Evolutionary conservation across 2,329 filamentous ascomycete species (phyloP).

Genomic region (Alternaria incomplexa): DNA sequence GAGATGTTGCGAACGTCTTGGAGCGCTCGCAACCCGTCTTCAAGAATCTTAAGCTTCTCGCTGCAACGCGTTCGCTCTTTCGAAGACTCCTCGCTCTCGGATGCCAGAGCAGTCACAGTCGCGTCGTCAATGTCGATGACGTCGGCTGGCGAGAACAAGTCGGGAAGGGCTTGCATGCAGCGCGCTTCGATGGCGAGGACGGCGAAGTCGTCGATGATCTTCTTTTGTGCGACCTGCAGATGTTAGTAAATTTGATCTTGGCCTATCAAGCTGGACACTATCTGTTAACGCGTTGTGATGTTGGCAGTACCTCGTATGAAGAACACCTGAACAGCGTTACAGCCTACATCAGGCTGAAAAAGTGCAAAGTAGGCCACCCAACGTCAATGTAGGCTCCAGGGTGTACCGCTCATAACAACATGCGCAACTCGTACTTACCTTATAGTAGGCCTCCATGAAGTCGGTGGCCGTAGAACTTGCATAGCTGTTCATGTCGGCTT

Average conservation of each 20-base stretch:
- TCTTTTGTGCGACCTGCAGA: slow-evolving; percentile 50
- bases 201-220: slow-evolving; percentile 50
- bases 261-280: no score
- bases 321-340: no score
- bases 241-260: background rate
- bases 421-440: slow-evolving; percentile 10
- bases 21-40: slow-evolving; percentile 18
- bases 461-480: slow-evolving; percentile 37
- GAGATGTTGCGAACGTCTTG: background rate
- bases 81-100: slow-evolving; percentile 21
- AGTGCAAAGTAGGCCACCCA: no score
- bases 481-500: slow-evolving; percentile 38
- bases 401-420: background rate
- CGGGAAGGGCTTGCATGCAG: slow-evolving; percentile 36
- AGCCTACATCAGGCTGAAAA: no score
- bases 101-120: slow-evolving; percentile 15
- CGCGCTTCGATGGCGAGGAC: slow-evolving; percentile 48
- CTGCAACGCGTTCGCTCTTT: slow-evolving; percentile 11
- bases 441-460: slow-evolving; percentile 42
- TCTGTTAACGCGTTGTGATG: no score
- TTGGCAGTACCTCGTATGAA: no score
- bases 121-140: slow-evolving; percentile 24
- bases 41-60: slow-evolving; percentile 26
- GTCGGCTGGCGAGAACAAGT: slow-evolving; percentile 35
- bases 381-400: no score